Conservation (phyloP, 352 stramenopile species). For the Elongisporangium senticosum region DNA sequence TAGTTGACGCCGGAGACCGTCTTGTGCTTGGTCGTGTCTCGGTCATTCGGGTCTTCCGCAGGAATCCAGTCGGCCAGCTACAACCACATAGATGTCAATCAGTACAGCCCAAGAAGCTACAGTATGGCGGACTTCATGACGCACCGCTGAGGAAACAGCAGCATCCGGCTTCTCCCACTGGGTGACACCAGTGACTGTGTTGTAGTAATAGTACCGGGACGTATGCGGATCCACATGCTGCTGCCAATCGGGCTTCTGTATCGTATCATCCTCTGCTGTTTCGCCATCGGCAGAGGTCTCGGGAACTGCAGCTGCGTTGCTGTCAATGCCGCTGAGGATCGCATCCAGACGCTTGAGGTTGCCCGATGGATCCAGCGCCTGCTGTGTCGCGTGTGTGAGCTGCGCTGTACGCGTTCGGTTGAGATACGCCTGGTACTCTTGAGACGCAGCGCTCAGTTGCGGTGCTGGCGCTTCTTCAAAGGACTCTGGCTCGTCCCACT, state of each 20-base stretch:
- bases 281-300: not conserved
- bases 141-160: slow-evolving; percentile 61
- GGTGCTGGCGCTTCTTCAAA: slow-evolving; percentile 30
- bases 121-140: slow-evolving; percentile 7
- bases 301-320: slow-evolving; percentile 5
- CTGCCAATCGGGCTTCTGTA: slow-evolving; percentile 59
- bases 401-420: slow-evolving; percentile 44
- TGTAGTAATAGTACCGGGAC: slow-evolving; percentile 84
- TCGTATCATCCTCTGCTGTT: slow-evolving; percentile 2
- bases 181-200: slow-evolving; percentile 65
- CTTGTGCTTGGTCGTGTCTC: slow-evolving; percentile 12
- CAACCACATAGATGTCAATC: slow-evolving; percentile 2
- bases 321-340: slow-evolving; percentile 59
- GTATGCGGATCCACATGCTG: slow-evolving; percentile 80
- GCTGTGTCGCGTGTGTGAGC: slow-evolving; percentile 47
- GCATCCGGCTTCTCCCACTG: slow-evolving; percentile 77
- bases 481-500: slow-evolving; percentile 59
- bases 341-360: slow-evolving; percentile 67
- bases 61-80: slow-evolving; percentile 80
- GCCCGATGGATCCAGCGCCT: slow-evolving; percentile 61
- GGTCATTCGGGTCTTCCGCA: slow-evolving; percentile 28
- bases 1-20: slow-evolving; percentile 68
- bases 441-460: slow-evolving; percentile 7
- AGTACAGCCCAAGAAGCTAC: not conserved
- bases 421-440: slow-evolving; percentile 70